Conservation (phyloP, 768 basidiomycete genomes). For the Lactarius psammicola region DNA sequence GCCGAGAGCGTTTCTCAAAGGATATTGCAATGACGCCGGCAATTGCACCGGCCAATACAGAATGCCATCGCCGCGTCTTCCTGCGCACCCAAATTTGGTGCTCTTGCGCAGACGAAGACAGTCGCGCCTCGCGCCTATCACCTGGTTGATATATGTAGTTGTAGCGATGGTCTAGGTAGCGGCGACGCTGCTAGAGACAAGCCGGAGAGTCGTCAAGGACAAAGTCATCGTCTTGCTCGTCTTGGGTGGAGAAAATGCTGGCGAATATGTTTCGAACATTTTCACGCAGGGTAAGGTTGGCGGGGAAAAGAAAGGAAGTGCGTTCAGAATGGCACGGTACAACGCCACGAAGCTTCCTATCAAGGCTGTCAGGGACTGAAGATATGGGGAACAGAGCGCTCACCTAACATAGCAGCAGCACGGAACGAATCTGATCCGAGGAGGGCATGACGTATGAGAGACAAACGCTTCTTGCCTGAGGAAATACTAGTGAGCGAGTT, state of each 20-base stretch:
- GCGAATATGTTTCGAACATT: conserved; percentile 30
- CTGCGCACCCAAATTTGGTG: conserved; percentile 64
- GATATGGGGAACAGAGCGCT: conserved; percentile 23
- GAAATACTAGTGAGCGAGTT: conserved; percentile 3
- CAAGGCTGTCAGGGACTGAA: background rate
- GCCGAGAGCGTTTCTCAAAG: conserved; percentile 68
- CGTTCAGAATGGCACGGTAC: conserved; percentile 79
- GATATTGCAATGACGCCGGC: conserved; percentile 72
- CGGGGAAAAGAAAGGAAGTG: conserved; percentile 67
- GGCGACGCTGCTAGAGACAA: conserved; percentile 29
- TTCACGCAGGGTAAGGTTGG: conserved; percentile 29
- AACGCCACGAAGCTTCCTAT: conserved; percentile 71
- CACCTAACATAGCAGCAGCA: conserved; percentile 87
- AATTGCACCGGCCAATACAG: conserved; percentile 72
- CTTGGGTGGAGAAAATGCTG: conserved; percentile 33
- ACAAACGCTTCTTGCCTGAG: conserved; percentile 59
- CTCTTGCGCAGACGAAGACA: conserved; percentile 62
- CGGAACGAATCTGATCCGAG: conserved; percentile 81
- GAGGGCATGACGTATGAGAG: conserved; percentile 74
- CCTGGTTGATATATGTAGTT: conserved; percentile 20
- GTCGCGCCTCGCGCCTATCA: conserved; percentile 44
- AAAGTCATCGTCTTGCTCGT: background rate
- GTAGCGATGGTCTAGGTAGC: conserved; percentile 21
- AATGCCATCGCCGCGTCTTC: conserved; percentile 73
- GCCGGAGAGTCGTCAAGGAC: conserved; percentile 32